Evolutionary conservation across 805 yeast species (phyloP).

Genomic region (Candida krabiensis): DNA sequence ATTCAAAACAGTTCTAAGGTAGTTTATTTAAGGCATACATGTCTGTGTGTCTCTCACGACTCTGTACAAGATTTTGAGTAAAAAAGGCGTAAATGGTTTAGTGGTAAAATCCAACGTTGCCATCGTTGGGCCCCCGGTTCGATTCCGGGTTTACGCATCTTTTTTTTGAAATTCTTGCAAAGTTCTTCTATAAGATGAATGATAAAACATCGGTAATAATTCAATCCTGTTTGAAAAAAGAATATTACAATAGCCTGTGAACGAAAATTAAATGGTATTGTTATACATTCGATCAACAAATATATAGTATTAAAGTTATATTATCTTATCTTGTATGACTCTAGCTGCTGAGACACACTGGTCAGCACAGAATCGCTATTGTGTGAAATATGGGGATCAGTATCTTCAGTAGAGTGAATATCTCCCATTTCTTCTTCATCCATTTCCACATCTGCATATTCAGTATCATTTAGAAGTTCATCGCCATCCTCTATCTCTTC

Average conservation of each 20-base stretch:
- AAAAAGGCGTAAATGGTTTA: slow-evolving; percentile 26
- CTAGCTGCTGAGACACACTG: slow-evolving; percentile 7
- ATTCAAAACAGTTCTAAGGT: no score
- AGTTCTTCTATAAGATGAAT: no score
- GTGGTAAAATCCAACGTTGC: slow-evolving; percentile 31
- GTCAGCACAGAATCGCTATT: slow-evolving; percentile 10
- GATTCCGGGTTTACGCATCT: slow-evolving; percentile 30
- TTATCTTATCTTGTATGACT: neutral
- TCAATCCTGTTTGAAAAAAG: no score
- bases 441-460: slow-evolving; percentile 13
- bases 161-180: no score
- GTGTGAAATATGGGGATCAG: slow-evolving; percentile 2
- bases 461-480: slow-evolving; percentile 11
- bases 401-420: slow-evolving; percentile 4
- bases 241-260: no score
- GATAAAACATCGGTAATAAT: no score
- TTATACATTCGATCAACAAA: no score
- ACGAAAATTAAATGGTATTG: no score
- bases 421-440: slow-evolving; percentile 14
- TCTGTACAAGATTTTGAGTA: no score
- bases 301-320: no score
- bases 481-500: slow-evolving; percentile 14
- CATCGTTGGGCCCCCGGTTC: slow-evolving; percentile 32
- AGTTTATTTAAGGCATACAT: no score
- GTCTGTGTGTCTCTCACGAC: no score